Percentiles rank a stretch among this genome's conserved stretches.
Conservation (phyloP, 441 rosid genomes). For the Adansonia madagascariensis region DNA sequence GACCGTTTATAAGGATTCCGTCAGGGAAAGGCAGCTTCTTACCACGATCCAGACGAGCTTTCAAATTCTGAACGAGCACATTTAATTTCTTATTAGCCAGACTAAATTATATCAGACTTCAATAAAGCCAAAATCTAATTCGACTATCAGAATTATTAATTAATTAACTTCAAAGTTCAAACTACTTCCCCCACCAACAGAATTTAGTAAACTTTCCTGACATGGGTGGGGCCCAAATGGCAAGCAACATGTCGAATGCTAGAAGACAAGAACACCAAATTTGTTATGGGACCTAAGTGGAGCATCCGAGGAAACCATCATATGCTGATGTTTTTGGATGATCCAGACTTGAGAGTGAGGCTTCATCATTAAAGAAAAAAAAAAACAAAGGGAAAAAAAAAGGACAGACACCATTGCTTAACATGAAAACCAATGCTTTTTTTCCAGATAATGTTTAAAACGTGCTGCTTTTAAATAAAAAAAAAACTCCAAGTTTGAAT, state of each 20-base stretch:
- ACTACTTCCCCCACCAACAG: neutral
- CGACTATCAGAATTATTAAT: neutral
- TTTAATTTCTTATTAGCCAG: neutral
- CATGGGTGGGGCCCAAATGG: neutral
- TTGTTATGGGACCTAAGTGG: neutral
- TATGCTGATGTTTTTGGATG: neutral
- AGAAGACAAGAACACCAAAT: neutral
- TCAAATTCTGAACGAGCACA: conserved; percentile 48
- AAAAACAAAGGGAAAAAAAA: neutral
- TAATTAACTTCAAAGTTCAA: neutral
- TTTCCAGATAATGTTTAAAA: too few relatives aligned
- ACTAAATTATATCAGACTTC: neutral
- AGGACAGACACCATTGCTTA: neutral
- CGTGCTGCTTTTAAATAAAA: neutral
- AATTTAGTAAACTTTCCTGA: neutral
- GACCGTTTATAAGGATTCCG: conserved; percentile 89
- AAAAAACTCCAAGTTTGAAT: neutral
- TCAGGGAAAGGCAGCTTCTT: conserved; percentile 64
- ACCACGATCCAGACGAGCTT: conserved; percentile 57
- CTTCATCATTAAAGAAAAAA: neutral
- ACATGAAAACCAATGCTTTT: too few relatives aligned
- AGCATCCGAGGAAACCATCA: neutral
- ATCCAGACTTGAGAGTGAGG: neutral
- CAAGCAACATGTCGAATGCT: neutral
- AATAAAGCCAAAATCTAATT: neutral